phyloP scores from a whole-genome alignment of 345 rosid genomes.

The Camelina laxa region DNA sequence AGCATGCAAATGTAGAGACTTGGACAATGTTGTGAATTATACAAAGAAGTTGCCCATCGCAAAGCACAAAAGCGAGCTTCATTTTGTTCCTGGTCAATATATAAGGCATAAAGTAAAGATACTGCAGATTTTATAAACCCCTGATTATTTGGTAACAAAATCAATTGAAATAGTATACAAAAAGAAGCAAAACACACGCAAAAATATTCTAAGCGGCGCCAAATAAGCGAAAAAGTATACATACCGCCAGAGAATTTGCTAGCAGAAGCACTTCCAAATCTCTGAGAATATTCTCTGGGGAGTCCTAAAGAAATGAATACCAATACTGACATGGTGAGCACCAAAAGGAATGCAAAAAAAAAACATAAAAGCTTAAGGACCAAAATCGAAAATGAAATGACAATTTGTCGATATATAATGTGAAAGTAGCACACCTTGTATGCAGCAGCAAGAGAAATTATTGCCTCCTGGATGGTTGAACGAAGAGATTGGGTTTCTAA shows the following conservation, averaged over 20 bases:
- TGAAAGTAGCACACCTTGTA: conserved; percentile 63
- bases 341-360: conserved; percentile 4
- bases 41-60: conserved; percentile 88
- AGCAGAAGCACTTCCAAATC: conserved; percentile 81
- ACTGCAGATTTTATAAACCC: conserved; percentile 15
- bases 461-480: conserved; percentile 79
- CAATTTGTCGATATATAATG: not conserved
- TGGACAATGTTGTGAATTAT: conserved; percentile 84
- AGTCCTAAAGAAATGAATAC: conserved; percentile 56
- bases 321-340: conserved; percentile 26
- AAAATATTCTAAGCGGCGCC: not conserved
- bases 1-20: conserved; percentile 94
- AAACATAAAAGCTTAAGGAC: conserved; percentile 5
- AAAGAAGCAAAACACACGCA: no score
- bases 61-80: conserved; percentile 94
- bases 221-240: conserved; percentile 7
- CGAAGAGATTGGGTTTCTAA: conserved; percentile 74
- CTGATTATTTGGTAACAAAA: conserved; percentile 1
- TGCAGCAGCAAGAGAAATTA: conserved; percentile 78
- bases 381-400: conserved; percentile 17
- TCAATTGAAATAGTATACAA: not conserved
- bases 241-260: conserved; percentile 75
- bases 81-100: conserved; percentile 73
- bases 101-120: conserved; percentile 27
- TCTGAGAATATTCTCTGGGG: conserved; percentile 60